Conservation (phyloP, 1,139 yeast species). For the Blastobotrys aristatus region DNA sequence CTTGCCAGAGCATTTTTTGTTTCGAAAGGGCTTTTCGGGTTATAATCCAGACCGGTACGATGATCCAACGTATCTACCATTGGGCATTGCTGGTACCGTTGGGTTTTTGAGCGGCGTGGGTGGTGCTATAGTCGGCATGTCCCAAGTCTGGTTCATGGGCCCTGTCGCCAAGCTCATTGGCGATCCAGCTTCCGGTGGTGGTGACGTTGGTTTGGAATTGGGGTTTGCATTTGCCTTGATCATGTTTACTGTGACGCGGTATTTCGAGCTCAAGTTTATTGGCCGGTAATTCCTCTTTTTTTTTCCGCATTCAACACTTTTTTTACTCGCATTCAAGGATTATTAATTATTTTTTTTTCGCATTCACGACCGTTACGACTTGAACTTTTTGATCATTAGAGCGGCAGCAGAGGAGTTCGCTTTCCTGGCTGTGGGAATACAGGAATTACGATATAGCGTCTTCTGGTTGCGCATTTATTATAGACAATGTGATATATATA, state of each 20-base stretch:
- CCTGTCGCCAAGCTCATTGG: slow-evolving; percentile 62
- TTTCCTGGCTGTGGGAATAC: background rate
- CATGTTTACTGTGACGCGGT: slow-evolving; percentile 56
- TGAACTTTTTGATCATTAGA: background rate
- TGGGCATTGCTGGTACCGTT: slow-evolving; percentile 70
- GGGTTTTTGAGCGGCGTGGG: slow-evolving; percentile 81
- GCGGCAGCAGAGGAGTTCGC: background rate
- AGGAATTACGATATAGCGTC: slow-evolving; percentile 4
- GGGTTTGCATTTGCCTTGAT: slow-evolving; percentile 66
- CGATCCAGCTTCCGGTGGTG: slow-evolving; percentile 53
- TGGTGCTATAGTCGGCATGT: slow-evolving; percentile 83
- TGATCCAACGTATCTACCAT: slow-evolving; percentile 54
- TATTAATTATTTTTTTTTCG: background rate
- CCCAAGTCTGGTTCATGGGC: slow-evolving; percentile 78
- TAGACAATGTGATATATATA: no score
- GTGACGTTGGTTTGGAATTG: slow-evolving; percentile 84
- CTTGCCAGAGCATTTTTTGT: slow-evolving; percentile 73
- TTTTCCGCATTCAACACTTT: background rate
- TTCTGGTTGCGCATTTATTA: no score
- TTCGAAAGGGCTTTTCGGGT: slow-evolving; percentile 48
- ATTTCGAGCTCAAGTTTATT: slow-evolving; percentile 46
- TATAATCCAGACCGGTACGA: slow-evolving; percentile 63
- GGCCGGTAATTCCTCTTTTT: slow-evolving; percentile 25
- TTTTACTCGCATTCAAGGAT: background rate
- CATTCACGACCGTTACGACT: no score